Conservation (phyloP, 768 basidiomycete genomes). For the Boletus sp. region DNA sequence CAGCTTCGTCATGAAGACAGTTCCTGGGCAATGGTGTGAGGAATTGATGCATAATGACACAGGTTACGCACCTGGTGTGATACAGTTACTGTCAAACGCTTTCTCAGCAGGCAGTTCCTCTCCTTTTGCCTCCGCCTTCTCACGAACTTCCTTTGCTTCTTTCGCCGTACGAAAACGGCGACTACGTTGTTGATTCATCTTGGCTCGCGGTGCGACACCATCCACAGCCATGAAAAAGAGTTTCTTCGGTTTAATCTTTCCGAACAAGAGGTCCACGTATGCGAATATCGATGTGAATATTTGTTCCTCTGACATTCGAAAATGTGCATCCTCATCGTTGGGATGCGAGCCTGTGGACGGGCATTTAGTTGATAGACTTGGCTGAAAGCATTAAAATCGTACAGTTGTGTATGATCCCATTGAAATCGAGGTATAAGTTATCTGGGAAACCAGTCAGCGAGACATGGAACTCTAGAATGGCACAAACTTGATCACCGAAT, state of each 20-base stretch:
- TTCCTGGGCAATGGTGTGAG: conserved; percentile 49
- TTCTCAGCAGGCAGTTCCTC: conserved; percentile 91
- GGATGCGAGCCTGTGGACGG: conserved; percentile 76
- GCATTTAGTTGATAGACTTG: not conserved
- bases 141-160: conserved; percentile 83
- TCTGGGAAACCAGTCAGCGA: conserved; percentile 43
- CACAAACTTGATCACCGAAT: conserved; percentile 61
- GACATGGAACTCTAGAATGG: not conserved
- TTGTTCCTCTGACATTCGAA: conserved; percentile 93
- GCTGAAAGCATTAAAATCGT: not conserved
- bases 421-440: conserved; percentile 93
- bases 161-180: conserved; percentile 92
- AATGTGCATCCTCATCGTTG: conserved; percentile 94
- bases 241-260: conserved; percentile 97
- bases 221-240: conserved; percentile 99
- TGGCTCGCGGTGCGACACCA: conserved; percentile 94
- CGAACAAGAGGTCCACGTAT: conserved; percentile 95
- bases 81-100: conserved; percentile 98
- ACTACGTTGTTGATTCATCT: conserved; percentile 99
- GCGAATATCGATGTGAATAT: conserved; percentile 97
- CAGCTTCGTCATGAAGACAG: conserved; percentile 92
- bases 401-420: conserved; percentile 89
- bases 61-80: conserved; percentile 82
- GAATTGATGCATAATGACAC: not conserved
- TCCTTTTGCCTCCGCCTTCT: conserved; percentile 85